Evolutionary conservation across 2,329 filamentous ascomycete genomes (phyloP).

Genomic region (Microcyclosporella mali): DNA sequence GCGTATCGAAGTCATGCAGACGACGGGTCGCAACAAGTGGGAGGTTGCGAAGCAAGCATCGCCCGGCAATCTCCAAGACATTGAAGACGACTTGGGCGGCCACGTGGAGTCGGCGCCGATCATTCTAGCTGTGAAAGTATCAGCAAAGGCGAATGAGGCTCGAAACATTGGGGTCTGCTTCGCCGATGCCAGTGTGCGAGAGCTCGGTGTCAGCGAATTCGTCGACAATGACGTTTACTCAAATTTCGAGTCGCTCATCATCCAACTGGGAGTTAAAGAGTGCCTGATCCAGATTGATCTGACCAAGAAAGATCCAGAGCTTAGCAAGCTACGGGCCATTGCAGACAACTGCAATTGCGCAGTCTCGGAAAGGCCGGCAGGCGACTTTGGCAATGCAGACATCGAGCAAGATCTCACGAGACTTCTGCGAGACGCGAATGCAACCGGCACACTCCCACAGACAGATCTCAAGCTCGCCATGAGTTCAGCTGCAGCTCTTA

Average conservation of each 20-base stretch:
- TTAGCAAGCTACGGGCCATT: conserved; percentile 80
- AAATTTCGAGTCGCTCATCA: conserved; percentile 92
- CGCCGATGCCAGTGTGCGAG: conserved; percentile 90
- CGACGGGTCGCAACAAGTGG: conserved; percentile 77
- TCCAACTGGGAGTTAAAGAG: conserved; percentile 92
- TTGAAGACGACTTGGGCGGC: conserved; percentile 88
- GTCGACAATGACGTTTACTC: conserved; percentile 98
- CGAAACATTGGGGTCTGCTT: conserved; percentile 92
- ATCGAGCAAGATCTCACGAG: conserved; percentile 92
- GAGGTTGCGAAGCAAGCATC: conserved; percentile 79
- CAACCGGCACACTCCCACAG: conserved; percentile 71
- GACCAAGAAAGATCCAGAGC: conserved; percentile 75
- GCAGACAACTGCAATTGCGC: conserved; percentile 89
- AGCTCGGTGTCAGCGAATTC: conserved; percentile 95
- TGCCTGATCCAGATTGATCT: conserved; percentile 79
- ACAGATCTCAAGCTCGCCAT: conserved; percentile 93
- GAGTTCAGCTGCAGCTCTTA: conserved; percentile 86
- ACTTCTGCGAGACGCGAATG: conserved; percentile 77
- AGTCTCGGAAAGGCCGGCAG: conserved; percentile 68
- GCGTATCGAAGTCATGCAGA: conserved; percentile 84
- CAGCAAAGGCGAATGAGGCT: conserved; percentile 77
- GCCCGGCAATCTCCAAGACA: conserved; percentile 90
- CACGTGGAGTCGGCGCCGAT: conserved; percentile 86
- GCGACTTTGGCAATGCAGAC: conserved; percentile 81
- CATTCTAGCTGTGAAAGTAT: conserved; percentile 90